Evolutionary conservation across 192 early-diverging fungal genomes (phyloP), one percentile per base, ranked within the genome.

Genomic region (Chytriomyces confervae): DNA sequence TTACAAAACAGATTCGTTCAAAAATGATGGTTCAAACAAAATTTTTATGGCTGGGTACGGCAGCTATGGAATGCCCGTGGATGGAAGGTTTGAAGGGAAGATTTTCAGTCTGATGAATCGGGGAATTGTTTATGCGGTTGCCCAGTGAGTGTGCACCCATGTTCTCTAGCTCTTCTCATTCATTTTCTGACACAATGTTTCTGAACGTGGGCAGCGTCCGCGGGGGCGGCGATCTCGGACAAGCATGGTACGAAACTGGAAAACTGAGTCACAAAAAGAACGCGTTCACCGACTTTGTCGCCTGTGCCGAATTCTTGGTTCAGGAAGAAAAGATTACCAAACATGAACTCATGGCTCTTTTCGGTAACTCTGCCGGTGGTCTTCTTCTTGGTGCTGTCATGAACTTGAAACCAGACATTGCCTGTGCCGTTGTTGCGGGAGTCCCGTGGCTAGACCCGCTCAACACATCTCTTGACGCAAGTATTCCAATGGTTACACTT

Each of bases 381-480:
- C 50, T 86, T 23, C 71, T 86, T 46, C 84, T 85, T 62, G 84
- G 81, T 48, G 85, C 82, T 7, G 80, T 62, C n/a, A 61, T 86
- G 5, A 84, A 85, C 62, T 82, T 85, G 73, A 69, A 77, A 24
- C 84, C 84, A 45, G 79, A 84, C 9, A 64, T 86, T 20, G 81
- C 68, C 61, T 66, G 61, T 18, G 79, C 64, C 29, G 85, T 81
- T 5, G 29, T 85, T n/a, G 79, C 85, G 7, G 80, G 76, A 46
- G 85, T 86, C 10, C 83, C 83, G 20, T 86, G 84, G 68, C 83
- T 86, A 7, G 85, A 86, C 70, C 83, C 84, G 8, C 76, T 86
- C 75, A 86, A 86, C 62, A 84, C 80, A 27, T 84, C 82, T 80
- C 72, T 85, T 61, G 84, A 85, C 63, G 18, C 67, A 5, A 73